These are phyloP conservation scores for Emmonsia crescens DNA, from an alignment of 2,329 filamentous ascomycete species.

Conservation along the genomic window DNA sequence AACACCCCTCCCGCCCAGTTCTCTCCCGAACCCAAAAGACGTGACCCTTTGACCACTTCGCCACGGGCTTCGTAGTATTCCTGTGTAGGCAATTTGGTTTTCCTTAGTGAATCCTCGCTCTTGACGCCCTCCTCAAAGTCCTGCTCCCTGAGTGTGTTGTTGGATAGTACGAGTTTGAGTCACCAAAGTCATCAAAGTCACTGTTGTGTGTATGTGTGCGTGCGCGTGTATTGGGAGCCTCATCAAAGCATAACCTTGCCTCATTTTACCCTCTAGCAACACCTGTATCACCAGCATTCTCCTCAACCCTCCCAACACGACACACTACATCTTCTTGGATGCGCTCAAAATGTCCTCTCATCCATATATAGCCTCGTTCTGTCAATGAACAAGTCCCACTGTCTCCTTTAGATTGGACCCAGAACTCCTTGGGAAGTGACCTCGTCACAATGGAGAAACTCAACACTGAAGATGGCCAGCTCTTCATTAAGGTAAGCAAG, in stretches of 20 bases:
- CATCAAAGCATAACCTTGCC: neutral
- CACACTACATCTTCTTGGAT: neutral
- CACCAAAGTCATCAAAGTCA: neutral
- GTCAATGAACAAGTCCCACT: neutral
- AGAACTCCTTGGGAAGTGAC: slow-evolving; percentile 19
- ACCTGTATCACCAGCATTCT: neutral
- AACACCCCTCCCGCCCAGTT: slow-evolving; percentile 1
- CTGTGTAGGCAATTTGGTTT: neutral
- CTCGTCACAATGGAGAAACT: slow-evolving; percentile 37
- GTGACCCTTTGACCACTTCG: slow-evolving; percentile 3
- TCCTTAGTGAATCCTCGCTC: neutral
- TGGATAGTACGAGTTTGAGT: neutral
- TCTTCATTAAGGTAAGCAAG: slow-evolving; percentile 35
- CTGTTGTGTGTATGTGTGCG: neutral
- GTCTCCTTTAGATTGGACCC: slow-evolving; percentile 16
- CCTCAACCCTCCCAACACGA: neutral
- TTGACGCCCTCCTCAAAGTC: neutral
- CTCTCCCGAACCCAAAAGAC: slow-evolving; percentile 3
- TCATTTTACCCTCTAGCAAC: neutral
- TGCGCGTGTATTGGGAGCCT: neutral
- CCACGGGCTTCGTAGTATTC: slow-evolving; percentile 5
- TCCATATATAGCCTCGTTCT: neutral
- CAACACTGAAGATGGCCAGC: slow-evolving; percentile 40
- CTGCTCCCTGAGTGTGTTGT: neutral
- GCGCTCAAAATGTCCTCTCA: slow-evolving; percentile 5